Evolutionary conservation across 371 early-diverging fungal species (phyloP), one percentile per base, ranked within the genome.

Genomic region (Mucor plumbeus): DNA sequence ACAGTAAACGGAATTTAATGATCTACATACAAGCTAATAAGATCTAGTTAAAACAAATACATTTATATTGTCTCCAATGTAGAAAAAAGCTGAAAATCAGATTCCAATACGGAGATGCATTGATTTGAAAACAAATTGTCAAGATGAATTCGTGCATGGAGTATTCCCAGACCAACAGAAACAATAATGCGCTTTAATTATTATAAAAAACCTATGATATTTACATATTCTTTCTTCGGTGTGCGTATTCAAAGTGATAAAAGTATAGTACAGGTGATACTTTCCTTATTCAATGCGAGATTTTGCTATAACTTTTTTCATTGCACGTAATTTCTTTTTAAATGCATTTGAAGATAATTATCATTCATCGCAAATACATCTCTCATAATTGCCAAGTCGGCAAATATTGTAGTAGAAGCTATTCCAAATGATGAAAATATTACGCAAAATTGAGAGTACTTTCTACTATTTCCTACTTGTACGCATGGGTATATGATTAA

Each of bases 161-260:
- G 19, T 48, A 48, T 48, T 48, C 48, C 48, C 50, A 50, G 26
- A 9, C 50, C 50, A 50, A 21, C 9, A 50, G 21, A 50, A 50
- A 50, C 50, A 50, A 50, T 50, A 26, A 50, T 48, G 48, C 48
- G 1, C 17, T 48, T 48, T 48, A 19, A 21, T 50, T 26, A 26
- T 7, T 38, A 50, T 11, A 21, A 21, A 50, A 50, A 26, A 50
- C 50, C 26, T 21, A 50, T 50, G 50, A 50, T 21, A 50, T 50
- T 50, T 50, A 50, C 50, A 21, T 19, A 50, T 10, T 26, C 21
- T 26, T 13, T 50, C 26, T 50, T 50, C 21, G n/a, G 26, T 11
- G 44, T 11, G 50, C 13, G 11, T 50, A 50, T 26, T 26, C 3
- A 8, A 7, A 21, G 50, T 21, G 21, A 10, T 50, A 21, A 21